These are phyloP conservation scores for Crinitomyces ghanaensis DNA, from an alignment of 805 yeast genomes.

Conservation along the genomic window DNA sequence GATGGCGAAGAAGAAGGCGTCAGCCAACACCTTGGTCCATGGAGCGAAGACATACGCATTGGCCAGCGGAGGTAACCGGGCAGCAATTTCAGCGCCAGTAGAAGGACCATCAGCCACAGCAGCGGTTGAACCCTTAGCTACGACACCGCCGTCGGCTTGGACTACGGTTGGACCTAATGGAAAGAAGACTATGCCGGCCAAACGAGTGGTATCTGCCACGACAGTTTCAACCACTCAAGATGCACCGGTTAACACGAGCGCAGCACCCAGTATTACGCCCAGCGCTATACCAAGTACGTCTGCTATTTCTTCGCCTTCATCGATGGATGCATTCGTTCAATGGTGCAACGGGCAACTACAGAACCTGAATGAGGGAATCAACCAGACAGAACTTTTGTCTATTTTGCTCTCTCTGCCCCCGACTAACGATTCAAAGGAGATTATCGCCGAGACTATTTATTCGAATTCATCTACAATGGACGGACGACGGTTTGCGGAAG, in stretches of 20 bases:
- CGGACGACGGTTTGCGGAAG: constrained; percentile 88
- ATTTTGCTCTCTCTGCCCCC: constrained; percentile 72
- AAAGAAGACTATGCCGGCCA: no score
- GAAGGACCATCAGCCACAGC: constrained; percentile 8
- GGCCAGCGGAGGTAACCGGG: constrained; percentile 1
- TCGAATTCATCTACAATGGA: constrained; percentile 84
- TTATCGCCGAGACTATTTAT: constrained; percentile 86
- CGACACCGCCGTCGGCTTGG: constrained; percentile 15
- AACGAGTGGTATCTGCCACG: constrained; percentile 24
- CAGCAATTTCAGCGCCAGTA: background rate
- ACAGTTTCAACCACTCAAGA: constrained; percentile 6
- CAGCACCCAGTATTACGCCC: constrained; percentile 4
- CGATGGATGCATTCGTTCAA: constrained; percentile 28
- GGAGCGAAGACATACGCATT: constrained; percentile 6
- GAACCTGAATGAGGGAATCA: constrained; percentile 62
- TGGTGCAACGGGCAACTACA: constrained; percentile 29
- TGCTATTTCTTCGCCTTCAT: constrained; percentile 11
- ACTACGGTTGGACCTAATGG: constrained; percentile 51
- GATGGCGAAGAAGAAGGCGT: constrained; percentile 9
- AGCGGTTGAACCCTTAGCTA: constrained; percentile 4
- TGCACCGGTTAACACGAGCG: no score
- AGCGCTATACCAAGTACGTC: background rate
- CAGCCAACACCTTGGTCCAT: no score
- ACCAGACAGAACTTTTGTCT: constrained; percentile 65
- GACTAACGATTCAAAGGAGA: constrained; percentile 63